Evolutionary conservation across 2,329 filamentous ascomycete genomes (phyloP).

Genomic region (Colletotrichum sp.): DNA sequence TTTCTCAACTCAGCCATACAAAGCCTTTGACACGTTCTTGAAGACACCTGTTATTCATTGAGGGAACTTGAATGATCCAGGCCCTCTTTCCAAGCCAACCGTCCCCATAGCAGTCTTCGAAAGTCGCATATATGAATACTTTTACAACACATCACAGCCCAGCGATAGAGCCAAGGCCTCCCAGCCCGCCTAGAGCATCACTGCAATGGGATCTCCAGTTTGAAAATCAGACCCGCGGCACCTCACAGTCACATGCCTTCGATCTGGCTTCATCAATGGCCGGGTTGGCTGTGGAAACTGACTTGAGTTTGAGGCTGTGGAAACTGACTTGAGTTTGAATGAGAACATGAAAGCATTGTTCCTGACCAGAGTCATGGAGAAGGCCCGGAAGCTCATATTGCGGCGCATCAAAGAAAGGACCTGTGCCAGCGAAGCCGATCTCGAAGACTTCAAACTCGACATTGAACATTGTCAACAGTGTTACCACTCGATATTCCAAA

Average conservation of each 20-base stretch:
- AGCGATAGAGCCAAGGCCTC: neutral
- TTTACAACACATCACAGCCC: neutral
- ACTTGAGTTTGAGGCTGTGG: neutral
- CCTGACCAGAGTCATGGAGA: neutral
- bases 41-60: neutral
- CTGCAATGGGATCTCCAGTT: neutral
- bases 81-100: neutral
- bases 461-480: neutral
- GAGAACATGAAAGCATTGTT: neutral
- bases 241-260: neutral
- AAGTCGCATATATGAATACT: neutral
- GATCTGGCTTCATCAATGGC: neutral
- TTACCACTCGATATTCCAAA: neutral
- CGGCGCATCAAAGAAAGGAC: neutral
- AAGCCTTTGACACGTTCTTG: neutral
- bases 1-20: neutral
- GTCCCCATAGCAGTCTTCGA: neutral
- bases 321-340: neutral
- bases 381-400: neutral
- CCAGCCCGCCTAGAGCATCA: neutral
- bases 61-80: accelerated
- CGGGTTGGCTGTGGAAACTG: neutral
- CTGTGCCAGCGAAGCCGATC: neutral
- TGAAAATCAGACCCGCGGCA: neutral
- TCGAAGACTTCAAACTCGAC: neutral